Base-by-base conservation (phyloP, 208 protist genomes). In the Endotrypanum monterogeii region DNA sequence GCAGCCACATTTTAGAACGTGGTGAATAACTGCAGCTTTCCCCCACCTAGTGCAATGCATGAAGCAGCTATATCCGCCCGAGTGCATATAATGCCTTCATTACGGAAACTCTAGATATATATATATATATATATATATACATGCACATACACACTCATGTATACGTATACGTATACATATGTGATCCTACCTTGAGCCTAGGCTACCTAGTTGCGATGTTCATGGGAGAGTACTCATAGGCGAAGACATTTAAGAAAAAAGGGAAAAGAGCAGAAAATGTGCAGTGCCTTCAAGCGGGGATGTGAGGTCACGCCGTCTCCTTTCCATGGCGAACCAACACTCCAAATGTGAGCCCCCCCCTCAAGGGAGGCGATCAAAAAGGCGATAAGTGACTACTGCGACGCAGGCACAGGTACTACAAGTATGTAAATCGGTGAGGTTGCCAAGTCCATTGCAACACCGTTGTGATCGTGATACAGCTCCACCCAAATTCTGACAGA, bases 351-450 rank as follows among this genome's bases (percentile, higher is more conserved):
- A n/a, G 30, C 25, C 23, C 0, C 50, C 7, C 56, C 56, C 25
- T 52, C 58, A 7, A 14, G 11, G 18, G 55, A 60, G 11, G 65
- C 44, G 11, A 54, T 14, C 61, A 75, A 7, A 11, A 23, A 51
- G 55, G 67, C 56, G 30, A 67, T 37, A 9, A 50, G 14, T 46
- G 18, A 52, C n/a, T 61, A 3, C 61, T 48, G 16, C 3, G 46
- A 60, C 60, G 37, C 54, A 7, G 44, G 69, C 37, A 76, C 72
- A 23, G 83, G 73, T 23, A 65, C 82, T 3, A 65, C 76, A 48
- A 85, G 50, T 25, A 73, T 85, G 71, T 74, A 79, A 44, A 87
- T 75, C 7, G 71, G 25, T 5, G 72, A 51, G 48, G 67, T 2
- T 41, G 14, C 25, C 32, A 9, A 18, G 51, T 9, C 11, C 6